Evolutionary conservation across 257 asterid species (phyloP).

Genomic region (Solanum lignicaule): DNA sequence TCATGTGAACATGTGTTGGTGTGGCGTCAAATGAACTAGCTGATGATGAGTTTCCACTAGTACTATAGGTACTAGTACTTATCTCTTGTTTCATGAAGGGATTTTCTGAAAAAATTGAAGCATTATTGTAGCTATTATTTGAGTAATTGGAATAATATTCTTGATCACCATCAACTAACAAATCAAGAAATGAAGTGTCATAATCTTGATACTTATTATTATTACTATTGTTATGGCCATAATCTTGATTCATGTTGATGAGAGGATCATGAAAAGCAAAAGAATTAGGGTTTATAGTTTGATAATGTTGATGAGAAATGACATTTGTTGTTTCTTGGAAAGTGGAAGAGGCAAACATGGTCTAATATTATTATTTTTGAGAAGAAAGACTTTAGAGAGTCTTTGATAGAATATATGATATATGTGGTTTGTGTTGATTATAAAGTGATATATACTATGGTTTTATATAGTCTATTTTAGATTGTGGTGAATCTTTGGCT

Average conservation of each 20-base stretch:
- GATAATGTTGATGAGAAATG: background rate
- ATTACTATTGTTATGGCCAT: background rate
- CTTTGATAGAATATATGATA: background rate
- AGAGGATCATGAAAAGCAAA: background rate
- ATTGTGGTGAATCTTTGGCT: background rate
- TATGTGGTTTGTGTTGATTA: background rate
- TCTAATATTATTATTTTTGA: background rate
- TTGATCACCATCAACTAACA: background rate
- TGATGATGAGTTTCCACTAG: background rate
- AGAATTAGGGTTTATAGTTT: background rate
- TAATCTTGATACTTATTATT: background rate
- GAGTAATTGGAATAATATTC: background rate
- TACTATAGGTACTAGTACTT: background rate
- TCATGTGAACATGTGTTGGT: conserved; percentile 1
- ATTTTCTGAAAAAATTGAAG: background rate
- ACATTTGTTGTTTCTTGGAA: background rate
- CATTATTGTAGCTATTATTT: background rate
- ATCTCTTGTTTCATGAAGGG: background rate
- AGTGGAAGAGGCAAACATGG: background rate
- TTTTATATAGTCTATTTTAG: background rate
- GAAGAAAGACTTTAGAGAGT: background rate
- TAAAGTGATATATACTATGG: background rate
- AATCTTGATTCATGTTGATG: background rate
- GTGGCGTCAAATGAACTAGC: conserved; percentile 5
- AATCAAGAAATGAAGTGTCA: background rate